Conservation (phyloP, 176 grass and related monocot species). For the Rhynchospora pubera region DNA sequence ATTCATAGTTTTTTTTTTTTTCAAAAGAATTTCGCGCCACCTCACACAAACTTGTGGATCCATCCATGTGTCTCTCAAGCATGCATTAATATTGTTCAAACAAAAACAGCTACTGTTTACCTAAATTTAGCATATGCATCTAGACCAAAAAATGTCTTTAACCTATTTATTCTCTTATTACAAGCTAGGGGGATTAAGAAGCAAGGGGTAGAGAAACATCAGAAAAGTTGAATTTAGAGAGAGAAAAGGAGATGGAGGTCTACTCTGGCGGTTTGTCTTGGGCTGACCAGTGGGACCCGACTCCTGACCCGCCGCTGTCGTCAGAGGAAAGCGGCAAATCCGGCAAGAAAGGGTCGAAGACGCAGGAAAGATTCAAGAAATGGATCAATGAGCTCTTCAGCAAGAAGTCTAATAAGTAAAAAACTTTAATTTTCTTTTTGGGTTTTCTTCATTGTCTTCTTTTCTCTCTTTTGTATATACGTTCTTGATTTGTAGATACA, state of each 20-base stretch:
- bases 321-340: background rate
- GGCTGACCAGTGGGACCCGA: slow-evolving; percentile 23
- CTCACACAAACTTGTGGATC: background rate
- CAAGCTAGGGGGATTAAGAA: background rate
- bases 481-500: background rate
- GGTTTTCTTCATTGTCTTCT: background rate
- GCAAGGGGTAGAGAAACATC: background rate
- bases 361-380: slow-evolving; percentile 13
- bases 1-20: no score
- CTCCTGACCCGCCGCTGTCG: background rate
- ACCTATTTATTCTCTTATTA: background rate
- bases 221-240: background rate
- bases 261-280: slow-evolving; percentile 23
- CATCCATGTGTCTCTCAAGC: background rate
- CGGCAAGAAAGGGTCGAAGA: slow-evolving; percentile 5
- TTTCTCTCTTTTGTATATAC: background rate
- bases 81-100: background rate
- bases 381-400: slow-evolving; percentile 23
- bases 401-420: slow-evolving; percentile 24
- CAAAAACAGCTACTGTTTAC: slow-evolving; percentile 2
- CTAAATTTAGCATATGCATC: slow-evolving; percentile 4
- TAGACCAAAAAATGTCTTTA: background rate
- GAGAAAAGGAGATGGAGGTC: slow-evolving; percentile 19
- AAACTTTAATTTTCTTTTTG: background rate
- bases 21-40: no score